Base-by-base conservation (phyloP, 805 yeast species). In the Metschnikowia colocasiae region DNA sequence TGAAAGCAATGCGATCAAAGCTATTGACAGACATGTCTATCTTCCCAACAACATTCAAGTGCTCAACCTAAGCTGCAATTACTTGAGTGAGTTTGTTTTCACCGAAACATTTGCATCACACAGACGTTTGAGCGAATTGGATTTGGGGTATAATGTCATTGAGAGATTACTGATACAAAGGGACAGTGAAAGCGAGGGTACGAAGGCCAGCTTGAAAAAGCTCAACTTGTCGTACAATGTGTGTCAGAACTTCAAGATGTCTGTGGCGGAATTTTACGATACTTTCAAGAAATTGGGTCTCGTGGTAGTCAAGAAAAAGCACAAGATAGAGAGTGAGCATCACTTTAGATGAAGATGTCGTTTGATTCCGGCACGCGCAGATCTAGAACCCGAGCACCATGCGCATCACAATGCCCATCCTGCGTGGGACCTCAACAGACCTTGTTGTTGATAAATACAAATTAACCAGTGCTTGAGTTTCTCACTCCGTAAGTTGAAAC, bases 271-370 rank as follows among this genome's bases (percentile, higher is more conserved):
- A 19, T 66, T 67, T 38, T 67, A 67, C 49, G 51, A 48, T 9
- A 50, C 46, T 2, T 47, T 67, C 27, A 65, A 60, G 33, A 15
- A 31, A 2, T 45, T 67, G n/a, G 62, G 62, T 1, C 51, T 60
- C 2, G 22, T 36, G 26, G 60, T 58, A 6, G 45, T 44, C 6
- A 51, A 51, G 29, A 47, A 59, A 23, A 63, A 62, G 46, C 59
- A 56, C 39, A 61, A 63, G 49, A 55, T 65, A 6, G 65, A 64
- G 48, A 56, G 62, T 45, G 48, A 57, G 43, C 69, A 65, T 50
- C 46, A 26, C 15, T 61, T 61, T 37, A 30, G 36, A 23, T 51
- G 29, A 40, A 12, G 4, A 16, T 36, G 27, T 30, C 19, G 23
- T 20, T 18, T 15, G 23, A 33, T 33, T 25, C 23, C n/a, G 23